These are phyloP conservation scores for Trebouxia sp. DNA, from an alignment of 139 green algal genomes.

Conservation along the genomic window DNA sequence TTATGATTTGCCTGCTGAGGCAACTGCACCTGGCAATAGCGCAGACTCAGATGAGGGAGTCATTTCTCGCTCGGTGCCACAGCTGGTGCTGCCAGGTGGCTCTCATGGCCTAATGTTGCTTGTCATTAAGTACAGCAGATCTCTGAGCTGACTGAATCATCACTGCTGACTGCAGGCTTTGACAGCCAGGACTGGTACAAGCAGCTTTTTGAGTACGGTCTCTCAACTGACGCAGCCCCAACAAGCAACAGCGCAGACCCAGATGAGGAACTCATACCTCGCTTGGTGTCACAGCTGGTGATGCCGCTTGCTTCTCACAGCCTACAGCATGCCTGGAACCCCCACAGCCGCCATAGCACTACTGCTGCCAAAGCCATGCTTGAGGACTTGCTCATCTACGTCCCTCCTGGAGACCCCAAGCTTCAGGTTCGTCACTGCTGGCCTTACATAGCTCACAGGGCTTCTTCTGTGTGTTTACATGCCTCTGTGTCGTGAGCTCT, in stretches of 20 bases:
- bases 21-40: too few species aligned
- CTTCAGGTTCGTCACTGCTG: slow-evolving; percentile 1
- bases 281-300: slow-evolving; percentile 78
- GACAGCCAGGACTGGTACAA: slow-evolving; percentile 75
- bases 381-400: slow-evolving; percentile 72
- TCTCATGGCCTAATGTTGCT: not conserved
- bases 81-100: not conserved
- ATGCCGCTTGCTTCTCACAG: slow-evolving; percentile 68
- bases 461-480: too few species aligned
- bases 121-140: too few species aligned
- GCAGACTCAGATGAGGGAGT: too few species aligned
- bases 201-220: slow-evolving; percentile 84
- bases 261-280: slow-evolving; percentile 78
- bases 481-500: too few species aligned
- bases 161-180: slow-evolving; percentile 60
- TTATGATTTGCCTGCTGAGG: too few species aligned
- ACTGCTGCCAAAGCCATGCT: slow-evolving; percentile 53
- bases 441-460: too few species aligned
- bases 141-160: too few species aligned
- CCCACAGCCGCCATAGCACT: slow-evolving; percentile 54
- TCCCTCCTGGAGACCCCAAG: slow-evolving; percentile 60
- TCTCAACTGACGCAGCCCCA: slow-evolving; percentile 32
- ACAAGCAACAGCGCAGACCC: slow-evolving; percentile 12
- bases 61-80: too few species aligned
- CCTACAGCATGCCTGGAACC: slow-evolving; percentile 66